These are phyloP conservation scores for Bryum argenteum DNA, from an alignment of 225 moss, liverwort and hornwort species.

Conservation along the genomic window DNA sequence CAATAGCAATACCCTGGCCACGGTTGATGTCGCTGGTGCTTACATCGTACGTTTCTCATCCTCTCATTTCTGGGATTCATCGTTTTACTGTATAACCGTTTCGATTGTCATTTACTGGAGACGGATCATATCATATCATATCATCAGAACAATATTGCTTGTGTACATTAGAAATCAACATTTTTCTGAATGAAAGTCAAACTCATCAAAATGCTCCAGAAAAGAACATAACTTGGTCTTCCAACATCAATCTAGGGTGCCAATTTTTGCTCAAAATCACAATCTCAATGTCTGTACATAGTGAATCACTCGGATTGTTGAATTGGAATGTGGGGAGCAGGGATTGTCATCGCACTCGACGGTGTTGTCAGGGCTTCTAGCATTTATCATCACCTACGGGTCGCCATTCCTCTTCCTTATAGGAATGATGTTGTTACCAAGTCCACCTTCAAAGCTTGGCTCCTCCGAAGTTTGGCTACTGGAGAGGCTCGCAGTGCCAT, in stretches of 20 bases:
- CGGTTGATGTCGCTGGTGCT: conserved; percentile 90
- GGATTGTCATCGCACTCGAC: conserved; percentile 88
- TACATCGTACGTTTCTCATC: conserved; percentile 62
- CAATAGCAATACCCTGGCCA: conserved; percentile 91
- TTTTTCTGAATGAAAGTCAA: no score
- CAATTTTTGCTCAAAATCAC: no score
- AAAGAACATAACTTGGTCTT: no score
- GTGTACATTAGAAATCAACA: no score
- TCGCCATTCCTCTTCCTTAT: conserved; percentile 79
- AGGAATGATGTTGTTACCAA: conserved; percentile 56
- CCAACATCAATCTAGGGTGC: no score
- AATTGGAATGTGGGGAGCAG: conserved; percentile 44
- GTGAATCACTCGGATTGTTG: background rate
- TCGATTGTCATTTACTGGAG: no score
- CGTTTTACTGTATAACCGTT: no score
- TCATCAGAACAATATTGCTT: no score
- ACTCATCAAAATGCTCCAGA: no score
- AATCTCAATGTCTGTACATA: no score
- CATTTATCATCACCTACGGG: conserved; percentile 79
- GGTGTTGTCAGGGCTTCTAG: conserved; percentile 69
- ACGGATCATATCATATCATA: no score
- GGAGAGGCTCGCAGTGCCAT: conserved; percentile 65
- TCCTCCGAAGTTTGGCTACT: conserved; percentile 58
- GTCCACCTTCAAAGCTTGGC: conserved; percentile 26
- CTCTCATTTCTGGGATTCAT: conserved; percentile 15